phyloP scores from a whole-genome alignment of 495 filamentous ascomycete species.

The Neurospora africana region DNA sequence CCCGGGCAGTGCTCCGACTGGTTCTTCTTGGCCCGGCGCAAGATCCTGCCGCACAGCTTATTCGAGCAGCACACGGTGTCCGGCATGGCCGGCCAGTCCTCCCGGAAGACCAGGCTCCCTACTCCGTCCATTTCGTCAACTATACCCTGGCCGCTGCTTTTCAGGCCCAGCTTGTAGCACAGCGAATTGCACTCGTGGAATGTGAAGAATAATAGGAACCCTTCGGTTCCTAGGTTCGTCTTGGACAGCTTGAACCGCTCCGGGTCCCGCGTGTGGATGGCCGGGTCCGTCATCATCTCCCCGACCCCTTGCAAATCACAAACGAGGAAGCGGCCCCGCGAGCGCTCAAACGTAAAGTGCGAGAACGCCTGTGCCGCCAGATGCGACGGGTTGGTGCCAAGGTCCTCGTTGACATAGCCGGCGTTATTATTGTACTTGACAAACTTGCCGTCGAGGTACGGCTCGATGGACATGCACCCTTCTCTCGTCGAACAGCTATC shows the following conservation, averaged over 20 bases:
- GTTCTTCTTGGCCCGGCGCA: conserved; percentile 11
- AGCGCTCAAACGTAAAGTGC: conserved; percentile 35
- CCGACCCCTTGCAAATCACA: conserved; percentile 28
- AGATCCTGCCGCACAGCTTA: conserved; percentile 26
- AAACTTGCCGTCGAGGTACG: conserved; percentile 23
- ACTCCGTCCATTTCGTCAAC: conserved; percentile 9
- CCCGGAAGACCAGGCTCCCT: conserved; percentile 13
- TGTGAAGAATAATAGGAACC: conserved; percentile 29
- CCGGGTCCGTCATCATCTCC: conserved; percentile 26
- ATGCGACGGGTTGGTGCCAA: conserved; percentile 11
- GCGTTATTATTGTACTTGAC: conserved; percentile 33
- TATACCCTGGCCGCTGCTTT: conserved; percentile 7
- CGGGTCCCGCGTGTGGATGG: conserved; percentile 23
- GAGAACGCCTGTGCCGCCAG: conserved; percentile 30
- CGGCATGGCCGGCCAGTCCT: conserved; percentile 12
- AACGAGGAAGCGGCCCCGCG: conserved; percentile 23
- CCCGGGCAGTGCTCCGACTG: conserved; percentile 17
- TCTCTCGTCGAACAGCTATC: not conserved
- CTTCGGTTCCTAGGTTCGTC: conserved; percentile 19
- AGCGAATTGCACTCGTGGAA: conserved; percentile 28
- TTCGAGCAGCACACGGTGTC: conserved; percentile 27
- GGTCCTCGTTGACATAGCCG: conserved; percentile 22
- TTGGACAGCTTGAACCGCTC: conserved; percentile 20
- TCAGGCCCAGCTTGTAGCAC: conserved; percentile 29
- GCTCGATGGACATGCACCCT: conserved; percentile 22